Percentiles rank a stretch among this genome's conserved stretches.
These are phyloP conservation scores for Amphibolis antarctica DNA, from an alignment of 106 monocot genomes.

Conservation along the genomic window DNA sequence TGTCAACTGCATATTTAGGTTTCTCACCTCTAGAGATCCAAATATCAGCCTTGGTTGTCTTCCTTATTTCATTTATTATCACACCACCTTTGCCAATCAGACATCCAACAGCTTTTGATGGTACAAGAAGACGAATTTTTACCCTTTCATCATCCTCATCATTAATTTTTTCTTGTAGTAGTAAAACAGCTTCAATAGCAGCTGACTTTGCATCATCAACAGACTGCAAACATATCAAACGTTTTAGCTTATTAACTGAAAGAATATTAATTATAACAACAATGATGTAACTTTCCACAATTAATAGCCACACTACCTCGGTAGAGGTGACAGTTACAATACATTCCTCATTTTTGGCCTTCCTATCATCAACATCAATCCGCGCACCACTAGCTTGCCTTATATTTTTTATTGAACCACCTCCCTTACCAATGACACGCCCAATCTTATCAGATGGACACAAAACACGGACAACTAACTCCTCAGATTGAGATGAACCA, in stretches of 20 bases:
- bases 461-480: slow-evolving; percentile 54
- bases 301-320: slow-evolving; percentile 29
- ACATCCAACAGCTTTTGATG: slow-evolving; percentile 73
- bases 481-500: slow-evolving; percentile 35
- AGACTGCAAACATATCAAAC: slow-evolving; percentile 32
- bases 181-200: slow-evolving; percentile 74
- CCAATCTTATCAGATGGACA: slow-evolving; percentile 85
- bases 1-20: slow-evolving; percentile 39
- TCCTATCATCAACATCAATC: slow-evolving; percentile 84
- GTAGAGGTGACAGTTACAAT: slow-evolving; percentile 63
- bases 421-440: slow-evolving; percentile 91
- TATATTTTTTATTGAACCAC: slow-evolving; percentile 62
- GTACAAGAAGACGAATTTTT: slow-evolving; percentile 66
- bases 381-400: slow-evolving; percentile 69
- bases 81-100: slow-evolving; percentile 87
- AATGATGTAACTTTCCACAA: background rate
- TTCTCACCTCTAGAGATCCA: slow-evolving; percentile 80
- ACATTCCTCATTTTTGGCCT: slow-evolving; percentile 52
- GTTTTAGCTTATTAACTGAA: no score
- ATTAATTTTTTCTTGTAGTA: slow-evolving; percentile 81
- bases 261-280: no score
- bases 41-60: slow-evolving; percentile 74
- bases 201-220: slow-evolving; percentile 62
- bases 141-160: slow-evolving; percentile 59
- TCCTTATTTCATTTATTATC: slow-evolving; percentile 84